Evolutionary conservation across 2,329 filamentous ascomycete species (phyloP).

Genomic region (Sclerotinia sclerotiorum): DNA sequence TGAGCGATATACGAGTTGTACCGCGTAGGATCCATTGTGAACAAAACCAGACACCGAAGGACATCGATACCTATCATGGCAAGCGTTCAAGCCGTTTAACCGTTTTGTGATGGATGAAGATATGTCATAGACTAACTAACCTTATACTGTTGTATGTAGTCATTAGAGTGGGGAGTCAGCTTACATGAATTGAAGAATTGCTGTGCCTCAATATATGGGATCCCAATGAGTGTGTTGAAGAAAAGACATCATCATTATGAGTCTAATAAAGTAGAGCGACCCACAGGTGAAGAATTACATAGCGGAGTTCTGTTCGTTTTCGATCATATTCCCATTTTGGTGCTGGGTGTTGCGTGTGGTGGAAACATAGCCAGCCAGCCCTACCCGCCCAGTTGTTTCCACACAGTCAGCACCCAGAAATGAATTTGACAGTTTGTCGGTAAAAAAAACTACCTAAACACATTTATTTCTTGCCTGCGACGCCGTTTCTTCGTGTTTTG

Average conservation of each 20-base stretch:
- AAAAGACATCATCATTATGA: not conserved
- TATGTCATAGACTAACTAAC: not conserved
- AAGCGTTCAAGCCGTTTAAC: not conserved
- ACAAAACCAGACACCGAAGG: not conserved
- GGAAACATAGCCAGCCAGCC: constrained; percentile 8
- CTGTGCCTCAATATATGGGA: not conserved
- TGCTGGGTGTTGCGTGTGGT: not conserved
- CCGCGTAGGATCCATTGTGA: not conserved
- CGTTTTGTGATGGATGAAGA: constrained; percentile 4
- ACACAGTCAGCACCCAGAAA: not conserved
- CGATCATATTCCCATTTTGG: not conserved
- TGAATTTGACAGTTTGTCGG: not conserved
- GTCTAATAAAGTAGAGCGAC: not conserved
- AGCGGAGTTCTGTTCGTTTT: not conserved
- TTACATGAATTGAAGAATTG: constrained; percentile 4
- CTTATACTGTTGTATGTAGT: too few relatives aligned
- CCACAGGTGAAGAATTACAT: not conserved
- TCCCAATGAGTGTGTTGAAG: not conserved
- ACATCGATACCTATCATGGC: not conserved
- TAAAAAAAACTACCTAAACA: too few relatives aligned
- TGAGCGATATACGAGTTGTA: not conserved
- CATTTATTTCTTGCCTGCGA: not conserved
- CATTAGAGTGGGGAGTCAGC: constrained; percentile 17
- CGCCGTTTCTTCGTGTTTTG: not conserved
- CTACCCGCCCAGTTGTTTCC: constrained; percentile 1